Conservation (phyloP, 2,329 filamentous ascomycete genomes). For the Talaromyces piceae region DNA sequence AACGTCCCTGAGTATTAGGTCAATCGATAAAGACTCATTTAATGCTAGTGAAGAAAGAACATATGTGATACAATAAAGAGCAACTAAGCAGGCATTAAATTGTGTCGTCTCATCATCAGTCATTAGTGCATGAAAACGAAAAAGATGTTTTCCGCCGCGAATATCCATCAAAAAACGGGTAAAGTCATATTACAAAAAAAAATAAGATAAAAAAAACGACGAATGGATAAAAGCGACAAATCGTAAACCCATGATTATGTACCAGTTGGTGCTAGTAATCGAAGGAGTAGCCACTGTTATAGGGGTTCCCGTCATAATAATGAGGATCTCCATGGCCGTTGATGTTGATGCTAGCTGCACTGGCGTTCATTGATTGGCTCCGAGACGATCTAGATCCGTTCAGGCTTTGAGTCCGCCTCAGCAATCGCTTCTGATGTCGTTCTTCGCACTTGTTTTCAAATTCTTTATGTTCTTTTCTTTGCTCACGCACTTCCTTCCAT, state of each 20-base stretch:
- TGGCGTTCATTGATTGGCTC: conserved; percentile 3
- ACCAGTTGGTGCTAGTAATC: not conserved
- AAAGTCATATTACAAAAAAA: not conserved
- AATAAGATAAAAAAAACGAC: not conserved
- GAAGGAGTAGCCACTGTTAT: conserved; percentile 2
- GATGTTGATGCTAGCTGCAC: conserved; percentile 6
- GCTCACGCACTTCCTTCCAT: conserved; percentile 61
- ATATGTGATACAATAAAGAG: not conserved
- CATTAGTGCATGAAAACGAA: not conserved
- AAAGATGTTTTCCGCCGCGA: not conserved
- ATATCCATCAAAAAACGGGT: not conserved
- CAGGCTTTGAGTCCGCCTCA: conserved; percentile 12
- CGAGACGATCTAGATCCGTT: conserved; percentile 4
- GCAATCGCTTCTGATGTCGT: conserved; percentile 40
- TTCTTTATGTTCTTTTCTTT: conserved; percentile 47
- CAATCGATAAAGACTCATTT: no score
- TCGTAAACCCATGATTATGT: not conserved
- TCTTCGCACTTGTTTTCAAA: conserved; percentile 43
- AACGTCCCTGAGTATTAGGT: no score
- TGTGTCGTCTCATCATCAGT: not conserved
- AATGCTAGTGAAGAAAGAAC: no score
- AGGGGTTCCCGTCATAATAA: conserved; percentile 9
- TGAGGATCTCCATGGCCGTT: conserved; percentile 3
- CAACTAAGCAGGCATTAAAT: not conserved
- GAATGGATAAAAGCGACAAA: not conserved